Evolutionary conservation across 192 early-diverging fungal species (phyloP).

Genomic region (Coemansia sp.): DNA sequence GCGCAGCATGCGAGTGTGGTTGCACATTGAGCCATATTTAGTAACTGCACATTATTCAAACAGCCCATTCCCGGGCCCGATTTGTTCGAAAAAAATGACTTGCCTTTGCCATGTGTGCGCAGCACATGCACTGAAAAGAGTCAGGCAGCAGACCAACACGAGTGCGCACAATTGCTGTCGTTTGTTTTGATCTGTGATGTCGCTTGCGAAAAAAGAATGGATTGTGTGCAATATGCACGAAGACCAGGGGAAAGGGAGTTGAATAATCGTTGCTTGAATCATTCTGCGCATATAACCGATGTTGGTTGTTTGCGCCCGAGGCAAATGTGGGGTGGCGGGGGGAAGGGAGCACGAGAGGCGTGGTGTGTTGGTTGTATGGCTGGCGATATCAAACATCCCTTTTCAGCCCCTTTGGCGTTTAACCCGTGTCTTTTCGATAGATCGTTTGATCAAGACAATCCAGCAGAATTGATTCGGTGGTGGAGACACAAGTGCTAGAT

Average conservation of each 20-base stretch:
- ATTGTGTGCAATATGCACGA: neutral
- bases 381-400: too few relatives aligned
- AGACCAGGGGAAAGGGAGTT: neutral
- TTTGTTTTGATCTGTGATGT: constrained; percentile 1
- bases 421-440: neutral
- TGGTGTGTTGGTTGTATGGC: too few relatives aligned
- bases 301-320: neutral
- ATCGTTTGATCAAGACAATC: neutral
- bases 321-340: constrained; percentile 1
- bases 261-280: neutral
- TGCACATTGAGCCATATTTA: neutral
- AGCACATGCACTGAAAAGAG: neutral
- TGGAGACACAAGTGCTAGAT: too few relatives aligned
- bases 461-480: neutral
- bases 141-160: neutral
- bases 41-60: neutral
- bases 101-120: neutral
- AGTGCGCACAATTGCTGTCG: neutral
- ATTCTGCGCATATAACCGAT: constrained; percentile 1
- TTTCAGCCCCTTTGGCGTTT: neutral
- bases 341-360: neutral
- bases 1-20: neutral
- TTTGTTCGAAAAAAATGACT: neutral
- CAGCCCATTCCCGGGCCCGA: neutral
- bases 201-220: neutral